A percentile compares a stretch with the other conserved stretches of the same genome.
These are phyloP conservation scores for Trypanosoma grayi DNA, from an alignment of 208 protist genomes.

Conservation along the genomic window DNA sequence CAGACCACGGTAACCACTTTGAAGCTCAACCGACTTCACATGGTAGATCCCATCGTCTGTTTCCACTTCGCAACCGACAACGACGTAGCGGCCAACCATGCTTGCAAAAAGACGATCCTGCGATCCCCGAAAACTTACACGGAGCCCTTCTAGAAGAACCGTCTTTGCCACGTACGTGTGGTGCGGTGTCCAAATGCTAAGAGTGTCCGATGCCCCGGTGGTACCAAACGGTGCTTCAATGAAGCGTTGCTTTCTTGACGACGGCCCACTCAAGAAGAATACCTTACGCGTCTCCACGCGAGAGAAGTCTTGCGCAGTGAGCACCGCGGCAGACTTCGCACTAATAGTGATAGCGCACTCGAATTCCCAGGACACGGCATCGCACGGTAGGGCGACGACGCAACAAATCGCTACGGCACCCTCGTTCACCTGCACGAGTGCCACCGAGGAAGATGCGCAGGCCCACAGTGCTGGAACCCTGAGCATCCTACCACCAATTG, in stretches of 20 bases:
- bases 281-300: slow-evolving; percentile 34
- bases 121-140: slow-evolving; percentile 25
- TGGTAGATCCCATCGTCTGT: slow-evolving; percentile 40
- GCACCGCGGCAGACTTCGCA: slow-evolving; percentile 22
- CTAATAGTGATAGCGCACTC: slow-evolving; percentile 13
- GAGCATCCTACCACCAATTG: slow-evolving; percentile 32
- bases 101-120: slow-evolving; percentile 37
- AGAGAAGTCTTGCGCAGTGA: slow-evolving; percentile 53
- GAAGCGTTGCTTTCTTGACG: slow-evolving; percentile 11
- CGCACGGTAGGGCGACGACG: slow-evolving; percentile 9
- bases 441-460: slow-evolving; percentile 35
- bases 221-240: not conserved
- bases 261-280: not conserved
- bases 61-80: slow-evolving; percentile 35
- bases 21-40: slow-evolving; percentile 41
- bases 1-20: slow-evolving; percentile 53
- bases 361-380: slow-evolving; percentile 22
- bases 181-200: slow-evolving; percentile 18
- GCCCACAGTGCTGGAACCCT: slow-evolving; percentile 46
- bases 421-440: slow-evolving; percentile 42
- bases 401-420: slow-evolving; percentile 30
- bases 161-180: slow-evolving; percentile 24
- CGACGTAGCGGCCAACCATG: slow-evolving; percentile 51
- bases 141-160: slow-evolving; percentile 29
- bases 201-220: not conserved